Percentiles rank a stretch among this genome's conserved stretches.
phyloP scores from a whole-genome alignment of 176 grass and related monocot species.

The Oryza meyeriana region DNA sequence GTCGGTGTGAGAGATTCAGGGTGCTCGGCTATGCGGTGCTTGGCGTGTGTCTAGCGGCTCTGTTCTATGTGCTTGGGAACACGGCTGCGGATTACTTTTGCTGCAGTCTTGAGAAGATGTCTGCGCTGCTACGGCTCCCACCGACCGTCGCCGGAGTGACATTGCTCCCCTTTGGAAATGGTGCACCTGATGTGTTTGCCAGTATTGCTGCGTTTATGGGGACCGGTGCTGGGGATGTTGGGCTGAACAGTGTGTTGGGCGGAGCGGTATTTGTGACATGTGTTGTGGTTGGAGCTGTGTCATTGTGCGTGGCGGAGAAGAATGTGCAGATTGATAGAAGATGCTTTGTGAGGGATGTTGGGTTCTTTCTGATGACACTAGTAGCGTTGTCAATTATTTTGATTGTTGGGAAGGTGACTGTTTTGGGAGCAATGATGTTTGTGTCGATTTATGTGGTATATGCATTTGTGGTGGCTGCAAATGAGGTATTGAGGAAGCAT shows the following conservation, averaged over 20 bases:
- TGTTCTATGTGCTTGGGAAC: constrained; percentile 94
- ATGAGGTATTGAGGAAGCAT: constrained; percentile 90
- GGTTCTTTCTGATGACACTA: constrained; percentile 80
- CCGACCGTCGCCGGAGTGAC: constrained; percentile 88
- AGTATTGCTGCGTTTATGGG: constrained; percentile 92
- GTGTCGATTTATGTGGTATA: constrained; percentile 83
- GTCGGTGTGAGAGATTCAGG: constrained; percentile 60
- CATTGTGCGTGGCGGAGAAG: constrained; percentile 74
- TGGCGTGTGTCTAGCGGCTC: constrained; percentile 58
- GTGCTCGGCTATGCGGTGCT: constrained; percentile 70
- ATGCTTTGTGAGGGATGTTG: constrained; percentile 89
- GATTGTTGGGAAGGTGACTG: constrained; percentile 79
- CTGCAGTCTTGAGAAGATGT: constrained; percentile 97
- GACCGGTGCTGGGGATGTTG: constrained; percentile 73
- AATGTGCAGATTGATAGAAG: constrained; percentile 89
- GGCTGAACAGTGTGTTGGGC: constrained; percentile 89
- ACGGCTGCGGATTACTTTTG: constrained; percentile 97
- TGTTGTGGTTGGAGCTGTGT: constrained; percentile 80
- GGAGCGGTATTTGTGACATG: constrained; percentile 97
- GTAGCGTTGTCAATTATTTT: constrained; percentile 56
- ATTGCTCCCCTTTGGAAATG: constrained; percentile 89
- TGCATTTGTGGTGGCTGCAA: constrained; percentile 84
- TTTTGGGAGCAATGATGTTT: constrained; percentile 85
- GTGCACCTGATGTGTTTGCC: constrained; percentile 92
- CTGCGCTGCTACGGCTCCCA: constrained; percentile 65